Evolutionary conservation across 352 stramenopile genomes (phyloP).

Genomic region (Pythium guiyangense): DNA sequence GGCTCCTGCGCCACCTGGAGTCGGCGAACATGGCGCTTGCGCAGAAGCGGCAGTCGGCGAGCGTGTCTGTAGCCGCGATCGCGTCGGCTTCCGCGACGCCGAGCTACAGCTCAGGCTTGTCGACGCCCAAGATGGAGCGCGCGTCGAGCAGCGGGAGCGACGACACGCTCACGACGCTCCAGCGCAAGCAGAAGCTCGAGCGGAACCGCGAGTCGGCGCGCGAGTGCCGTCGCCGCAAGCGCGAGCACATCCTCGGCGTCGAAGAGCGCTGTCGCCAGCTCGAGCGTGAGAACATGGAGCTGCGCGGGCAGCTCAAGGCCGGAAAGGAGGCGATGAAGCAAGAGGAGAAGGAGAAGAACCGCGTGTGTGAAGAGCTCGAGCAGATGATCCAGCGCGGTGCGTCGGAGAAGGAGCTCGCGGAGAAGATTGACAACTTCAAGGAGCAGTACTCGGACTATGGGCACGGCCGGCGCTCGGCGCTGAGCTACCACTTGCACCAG

Average conservation of each 20-base stretch:
- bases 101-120: slow-evolving; percentile 5
- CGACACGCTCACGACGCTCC: slow-evolving; percentile 31
- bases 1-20: slow-evolving; percentile 64
- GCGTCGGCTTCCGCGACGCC: slow-evolving; percentile 1
- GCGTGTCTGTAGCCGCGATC: slow-evolving; percentile 1
- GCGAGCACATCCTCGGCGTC: slow-evolving; percentile 75
- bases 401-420: slow-evolving; percentile 85
- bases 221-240: slow-evolving; percentile 88
- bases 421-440: slow-evolving; percentile 95
- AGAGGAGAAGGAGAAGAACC: slow-evolving; percentile 84
- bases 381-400: slow-evolving; percentile 77
- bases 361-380: slow-evolving; percentile 77
- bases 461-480: slow-evolving; percentile 79
- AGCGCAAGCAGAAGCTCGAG: slow-evolving; percentile 86
- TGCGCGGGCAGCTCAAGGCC: slow-evolving; percentile 86
- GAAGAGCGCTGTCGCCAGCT: slow-evolving; percentile 78
- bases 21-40: slow-evolving; percentile 65
- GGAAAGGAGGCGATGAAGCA: slow-evolving; percentile 84
- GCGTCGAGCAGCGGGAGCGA: slow-evolving; percentile 57
- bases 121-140: slow-evolving; percentile 47
- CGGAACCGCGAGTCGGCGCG: slow-evolving; percentile 90
- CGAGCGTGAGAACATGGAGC: slow-evolving; percentile 91
- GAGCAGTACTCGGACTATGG: slow-evolving; percentile 92
- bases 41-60: slow-evolving; percentile 38
- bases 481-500: slow-evolving; percentile 91